phyloP scores from a whole-genome alignment of 2,329 filamentous ascomycete species.

The Beauveria bassiana region DNA sequence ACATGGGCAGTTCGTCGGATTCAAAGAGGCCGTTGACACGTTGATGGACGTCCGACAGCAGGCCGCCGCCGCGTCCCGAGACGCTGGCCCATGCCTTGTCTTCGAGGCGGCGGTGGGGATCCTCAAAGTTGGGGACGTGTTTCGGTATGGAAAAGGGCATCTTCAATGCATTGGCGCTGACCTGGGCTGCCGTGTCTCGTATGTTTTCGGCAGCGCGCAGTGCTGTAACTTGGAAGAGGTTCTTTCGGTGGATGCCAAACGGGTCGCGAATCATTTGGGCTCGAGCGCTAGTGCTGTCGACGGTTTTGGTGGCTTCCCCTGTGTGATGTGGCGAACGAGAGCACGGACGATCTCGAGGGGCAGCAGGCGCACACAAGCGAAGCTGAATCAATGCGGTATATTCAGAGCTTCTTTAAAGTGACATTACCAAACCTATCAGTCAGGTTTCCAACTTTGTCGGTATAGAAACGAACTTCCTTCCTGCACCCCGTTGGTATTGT shows the following conservation, averaged over 20 bases:
- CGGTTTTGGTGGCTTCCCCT: neutral
- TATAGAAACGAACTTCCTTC: neutral
- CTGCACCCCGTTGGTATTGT: neutral
- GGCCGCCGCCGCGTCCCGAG: slow-evolving; percentile 26
- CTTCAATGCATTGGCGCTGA: slow-evolving; percentile 39
- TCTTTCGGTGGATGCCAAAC: slow-evolving; percentile 35
- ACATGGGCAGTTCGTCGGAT: slow-evolving; percentile 65
- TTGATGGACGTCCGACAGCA: slow-evolving; percentile 49
- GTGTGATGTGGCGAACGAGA: neutral
- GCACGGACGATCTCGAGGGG: neutral
- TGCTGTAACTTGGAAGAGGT: slow-evolving; percentile 41
- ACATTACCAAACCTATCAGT: neutral
- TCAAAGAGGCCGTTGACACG: slow-evolving; percentile 60
- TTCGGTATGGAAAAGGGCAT: slow-evolving; percentile 63
- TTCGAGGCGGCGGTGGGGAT: slow-evolving; percentile 57
- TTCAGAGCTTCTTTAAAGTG: no score
- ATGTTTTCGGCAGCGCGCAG: slow-evolving; percentile 36
- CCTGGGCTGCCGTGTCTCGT: slow-evolving; percentile 41
- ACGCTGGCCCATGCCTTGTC: slow-evolving; percentile 56
- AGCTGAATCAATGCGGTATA: no score
- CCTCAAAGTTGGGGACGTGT: slow-evolving; percentile 61
- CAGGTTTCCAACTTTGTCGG: neutral
- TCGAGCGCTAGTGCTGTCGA: slow-evolving; percentile 13
- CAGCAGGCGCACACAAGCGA: no score
- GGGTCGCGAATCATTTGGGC: slow-evolving; percentile 34